A percentile compares a stretch with the other conserved stretches of the same genome.
Conservation (phyloP, 371 early-diverging fungal genomes). For the Thermomucor indicae-seudaticae region DNA sequence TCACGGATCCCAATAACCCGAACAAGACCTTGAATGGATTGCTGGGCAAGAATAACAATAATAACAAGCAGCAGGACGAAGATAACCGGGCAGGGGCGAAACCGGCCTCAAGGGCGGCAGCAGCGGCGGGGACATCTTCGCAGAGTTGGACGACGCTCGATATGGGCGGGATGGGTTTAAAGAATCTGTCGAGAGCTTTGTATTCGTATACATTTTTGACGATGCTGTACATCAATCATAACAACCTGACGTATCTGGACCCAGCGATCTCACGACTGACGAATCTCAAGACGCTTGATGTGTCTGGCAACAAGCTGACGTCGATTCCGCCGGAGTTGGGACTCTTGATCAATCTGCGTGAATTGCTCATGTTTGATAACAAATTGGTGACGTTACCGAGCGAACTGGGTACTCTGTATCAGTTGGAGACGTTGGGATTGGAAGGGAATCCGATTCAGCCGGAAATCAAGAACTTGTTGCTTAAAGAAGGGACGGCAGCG, state of each 20-base stretch:
- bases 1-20: conserved; percentile 63
- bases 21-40: conserved; percentile 34
- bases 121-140: background rate
- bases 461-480: conserved; percentile 73
- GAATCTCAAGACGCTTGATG: conserved; percentile 72
- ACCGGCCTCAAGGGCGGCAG: conserved; percentile 11
- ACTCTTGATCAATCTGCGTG: conserved; percentile 75
- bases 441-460: conserved; percentile 97
- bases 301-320: conserved; percentile 88
- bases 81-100: conserved; percentile 2
- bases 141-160: conserved; percentile 80
- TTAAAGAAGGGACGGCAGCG: conserved; percentile 85
- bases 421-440: conserved; percentile 89
- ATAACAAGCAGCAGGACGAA: conserved; percentile 8
- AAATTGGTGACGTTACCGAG: conserved; percentile 81
- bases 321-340: conserved; percentile 91
- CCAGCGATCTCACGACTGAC: conserved; percentile 66
- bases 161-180: conserved; percentile 90
- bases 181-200: conserved; percentile 68
- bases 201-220: conserved; percentile 85
- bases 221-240: conserved; percentile 91
- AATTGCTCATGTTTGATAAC: conserved; percentile 94
- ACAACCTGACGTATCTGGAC: conserved; percentile 77
- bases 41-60: conserved; percentile 31
- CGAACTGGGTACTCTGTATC: conserved; percentile 92